phyloP scores from a whole-genome alignment of 495 filamentous ascomycete genomes.

The Clavariopsis aquatica region DNA sequence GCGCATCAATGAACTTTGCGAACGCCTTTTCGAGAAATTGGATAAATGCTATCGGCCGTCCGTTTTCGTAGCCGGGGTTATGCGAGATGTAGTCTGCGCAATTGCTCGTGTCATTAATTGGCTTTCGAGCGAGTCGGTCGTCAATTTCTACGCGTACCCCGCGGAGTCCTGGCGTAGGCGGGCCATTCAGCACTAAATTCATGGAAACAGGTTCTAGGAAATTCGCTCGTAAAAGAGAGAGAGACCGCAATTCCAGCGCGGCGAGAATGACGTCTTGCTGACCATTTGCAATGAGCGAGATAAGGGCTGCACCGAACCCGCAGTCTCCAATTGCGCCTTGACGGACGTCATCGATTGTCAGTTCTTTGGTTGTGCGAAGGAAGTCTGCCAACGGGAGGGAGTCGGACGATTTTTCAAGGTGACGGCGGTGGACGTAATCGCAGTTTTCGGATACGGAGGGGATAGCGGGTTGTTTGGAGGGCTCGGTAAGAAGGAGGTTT shows the following conservation, averaged over 20 bases:
- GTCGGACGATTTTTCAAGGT: background rate
- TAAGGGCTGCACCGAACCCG: background rate
- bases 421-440: background rate
- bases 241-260: background rate
- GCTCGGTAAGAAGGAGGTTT: background rate
- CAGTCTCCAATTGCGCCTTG: conserved; percentile 1
- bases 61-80: background rate
- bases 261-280: background rate
- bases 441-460: background rate
- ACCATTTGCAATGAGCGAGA: background rate
- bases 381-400: background rate
- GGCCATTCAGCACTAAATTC: background rate
- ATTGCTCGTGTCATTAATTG: background rate
- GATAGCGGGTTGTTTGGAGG: background rate
- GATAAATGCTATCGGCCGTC: background rate
- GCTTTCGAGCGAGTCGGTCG: background rate
- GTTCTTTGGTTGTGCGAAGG: background rate
- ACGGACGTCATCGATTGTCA: background rate
- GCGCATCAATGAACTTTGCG: background rate
- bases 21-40: background rate
- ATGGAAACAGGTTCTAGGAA: background rate
- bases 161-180: background rate
- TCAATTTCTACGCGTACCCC: background rate
- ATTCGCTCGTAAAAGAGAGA: background rate
- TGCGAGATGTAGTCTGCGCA: background rate